A percentile compares a stretch with the other conserved stretches of the same genome.
Evolutionary conservation across 2,329 filamentous ascomycete species (phyloP).

Genomic region (Colletotrichum spaethianum): DNA sequence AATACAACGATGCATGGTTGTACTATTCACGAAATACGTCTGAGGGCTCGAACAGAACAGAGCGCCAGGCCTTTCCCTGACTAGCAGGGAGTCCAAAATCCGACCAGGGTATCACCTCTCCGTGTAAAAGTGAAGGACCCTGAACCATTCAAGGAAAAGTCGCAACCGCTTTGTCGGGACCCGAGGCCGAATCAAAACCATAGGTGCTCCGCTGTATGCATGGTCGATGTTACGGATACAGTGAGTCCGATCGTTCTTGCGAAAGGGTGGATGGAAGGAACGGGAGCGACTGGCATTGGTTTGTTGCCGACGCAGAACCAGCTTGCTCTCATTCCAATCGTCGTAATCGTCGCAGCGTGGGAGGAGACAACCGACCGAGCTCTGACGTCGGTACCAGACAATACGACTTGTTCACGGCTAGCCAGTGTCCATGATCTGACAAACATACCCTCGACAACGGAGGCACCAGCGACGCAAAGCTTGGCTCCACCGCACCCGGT

Average conservation of each 20-base stretch:
- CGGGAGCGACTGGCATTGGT: not conserved
- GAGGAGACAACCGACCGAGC: conserved; percentile 1
- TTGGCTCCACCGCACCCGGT: conserved; percentile 1
- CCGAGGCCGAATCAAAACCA: conserved; percentile 10
- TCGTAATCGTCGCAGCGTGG: conserved; percentile 6
- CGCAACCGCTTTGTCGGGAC: conserved; percentile 20
- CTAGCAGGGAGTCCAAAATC: not conserved
- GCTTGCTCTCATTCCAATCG: not conserved
- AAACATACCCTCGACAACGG: conserved; percentile 12
- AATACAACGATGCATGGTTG: not conserved
- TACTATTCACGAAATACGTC: not conserved
- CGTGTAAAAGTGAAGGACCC: conserved; percentile 12
- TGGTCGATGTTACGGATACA: conserved; percentile 19
- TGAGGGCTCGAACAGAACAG: not conserved
- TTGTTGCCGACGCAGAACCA: not conserved
- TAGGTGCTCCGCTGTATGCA: conserved; percentile 26
- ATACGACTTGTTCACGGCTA: not conserved
- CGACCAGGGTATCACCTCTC: conserved; percentile 11
- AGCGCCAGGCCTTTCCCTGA: not conserved
- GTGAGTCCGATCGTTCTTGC: not conserved
- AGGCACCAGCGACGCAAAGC: not conserved
- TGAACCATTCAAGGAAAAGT: conserved; percentile 18
- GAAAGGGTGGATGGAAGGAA: not conserved
- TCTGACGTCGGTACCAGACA: conserved; percentile 34
- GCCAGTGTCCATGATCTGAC: conserved; percentile 21